These are phyloP conservation scores for Clohesyomyces aquaticus DNA, from an alignment of 495 filamentous ascomycete species.

Conservation along the genomic window DNA sequence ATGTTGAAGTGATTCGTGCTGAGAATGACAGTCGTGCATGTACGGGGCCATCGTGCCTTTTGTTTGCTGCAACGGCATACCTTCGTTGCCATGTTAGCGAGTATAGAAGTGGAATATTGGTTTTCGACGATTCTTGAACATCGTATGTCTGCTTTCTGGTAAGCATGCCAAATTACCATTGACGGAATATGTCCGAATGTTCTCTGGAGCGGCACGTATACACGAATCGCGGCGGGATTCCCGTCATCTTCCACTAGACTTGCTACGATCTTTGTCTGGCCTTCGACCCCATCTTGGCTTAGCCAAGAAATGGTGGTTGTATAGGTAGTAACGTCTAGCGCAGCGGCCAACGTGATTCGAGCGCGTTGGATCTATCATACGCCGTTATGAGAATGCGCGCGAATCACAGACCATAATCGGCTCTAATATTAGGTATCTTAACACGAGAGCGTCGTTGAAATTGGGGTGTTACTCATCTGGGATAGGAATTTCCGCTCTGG, in stretches of 20 bases:
- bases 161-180: slow-evolving; percentile 28
- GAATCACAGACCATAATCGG: slow-evolving; percentile 19
- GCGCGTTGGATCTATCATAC: slow-evolving; percentile 1
- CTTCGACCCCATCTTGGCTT: slow-evolving; percentile 3
- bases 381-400: slow-evolving; percentile 14
- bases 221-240: slow-evolving; percentile 9
- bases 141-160: slow-evolving; percentile 17
- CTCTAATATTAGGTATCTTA: slow-evolving; percentile 34
- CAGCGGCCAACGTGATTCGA: slow-evolving; percentile 15
- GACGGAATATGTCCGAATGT: slow-evolving; percentile 13
- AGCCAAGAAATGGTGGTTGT: slow-evolving; percentile 4
- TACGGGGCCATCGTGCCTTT: not conserved
- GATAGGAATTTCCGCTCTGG: slow-evolving; percentile 20
- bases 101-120: too few species aligned
- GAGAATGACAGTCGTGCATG: not conserved
- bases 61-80: not conserved
- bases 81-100: not conserved
- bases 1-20: not conserved
- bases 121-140: not conserved
- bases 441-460: slow-evolving; percentile 19
- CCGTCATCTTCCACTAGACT: slow-evolving; percentile 4
- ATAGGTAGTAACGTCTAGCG: slow-evolving; percentile 10
- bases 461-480: slow-evolving; percentile 33
- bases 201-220: slow-evolving; percentile 24
- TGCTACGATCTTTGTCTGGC: slow-evolving; percentile 10